phyloP scores from a whole-genome alignment of 495 filamentous ascomycete species.

The Barbatosphaeria neglecta region DNA sequence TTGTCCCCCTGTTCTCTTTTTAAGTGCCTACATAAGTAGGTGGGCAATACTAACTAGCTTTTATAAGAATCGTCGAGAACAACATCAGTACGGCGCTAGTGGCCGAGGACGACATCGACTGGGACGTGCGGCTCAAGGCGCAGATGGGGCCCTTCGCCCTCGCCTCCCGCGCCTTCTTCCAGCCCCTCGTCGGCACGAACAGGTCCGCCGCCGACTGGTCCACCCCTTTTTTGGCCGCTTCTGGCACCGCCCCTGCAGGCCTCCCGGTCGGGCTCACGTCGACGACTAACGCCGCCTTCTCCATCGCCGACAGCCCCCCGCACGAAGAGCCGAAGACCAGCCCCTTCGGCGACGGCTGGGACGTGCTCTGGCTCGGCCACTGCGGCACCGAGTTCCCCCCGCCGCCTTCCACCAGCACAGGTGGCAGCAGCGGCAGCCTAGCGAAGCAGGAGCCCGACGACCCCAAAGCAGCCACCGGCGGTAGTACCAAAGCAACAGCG shows the following conservation, averaged over 20 bases:
- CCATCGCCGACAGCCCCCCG: background rate
- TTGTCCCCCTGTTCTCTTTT: background rate
- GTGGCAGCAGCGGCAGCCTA: too few species aligned
- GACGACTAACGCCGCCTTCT: background rate
- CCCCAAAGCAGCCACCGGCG: too few species aligned
- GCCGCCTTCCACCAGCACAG: too few species aligned
- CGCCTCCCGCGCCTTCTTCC: slow-evolving; percentile 18
- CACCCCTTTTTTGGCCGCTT: background rate
- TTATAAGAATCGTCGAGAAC: slow-evolving; percentile 16
- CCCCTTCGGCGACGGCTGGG: slow-evolving; percentile 35
- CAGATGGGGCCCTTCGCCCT: slow-evolving; percentile 30
- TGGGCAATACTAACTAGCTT: background rate
- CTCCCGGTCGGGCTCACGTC: background rate
- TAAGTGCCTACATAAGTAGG: too few species aligned
- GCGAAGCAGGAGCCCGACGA: too few species aligned
- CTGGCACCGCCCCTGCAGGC: background rate
- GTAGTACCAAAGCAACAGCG: background rate
- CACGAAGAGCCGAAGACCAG: background rate
- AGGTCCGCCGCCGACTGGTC: slow-evolving; percentile 5
- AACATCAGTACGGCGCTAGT: slow-evolving; percentile 32
- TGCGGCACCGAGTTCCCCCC: slow-evolving; percentile 32
- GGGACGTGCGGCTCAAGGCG: slow-evolving; percentile 32
- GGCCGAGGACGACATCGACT: slow-evolving; percentile 40
- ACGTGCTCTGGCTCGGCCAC: slow-evolving; percentile 40
- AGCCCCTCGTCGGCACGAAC: slow-evolving; percentile 6